These are phyloP conservation scores for Mimosa pudica DNA, from an alignment of 306 rosid genomes.

Conservation along the genomic window DNA sequence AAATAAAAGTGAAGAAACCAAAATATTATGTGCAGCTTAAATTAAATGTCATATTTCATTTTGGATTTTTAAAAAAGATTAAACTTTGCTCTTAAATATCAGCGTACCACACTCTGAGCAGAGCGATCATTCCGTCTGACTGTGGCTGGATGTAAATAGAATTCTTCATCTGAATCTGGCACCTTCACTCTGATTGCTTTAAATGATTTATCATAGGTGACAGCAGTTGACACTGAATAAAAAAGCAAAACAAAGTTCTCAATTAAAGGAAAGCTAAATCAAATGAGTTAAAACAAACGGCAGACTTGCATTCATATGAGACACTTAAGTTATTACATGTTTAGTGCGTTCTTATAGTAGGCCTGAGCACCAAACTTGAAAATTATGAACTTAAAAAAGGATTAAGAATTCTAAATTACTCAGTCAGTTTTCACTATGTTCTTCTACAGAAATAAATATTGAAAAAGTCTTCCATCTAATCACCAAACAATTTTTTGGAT, in stretches of 20 bases:
- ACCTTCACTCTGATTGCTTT: slow-evolving; percentile 92
- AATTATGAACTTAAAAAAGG: background rate
- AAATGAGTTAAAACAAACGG: slow-evolving; percentile 21
- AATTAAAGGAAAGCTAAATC: slow-evolving; percentile 27
- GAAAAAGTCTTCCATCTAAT: slow-evolving; percentile 4
- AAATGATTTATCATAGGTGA: slow-evolving; percentile 80
- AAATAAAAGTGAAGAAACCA: slow-evolving; percentile 13
- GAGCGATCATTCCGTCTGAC: slow-evolving; percentile 97
- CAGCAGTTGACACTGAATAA: slow-evolving; percentile 85
- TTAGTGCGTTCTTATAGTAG: slow-evolving; percentile 4
- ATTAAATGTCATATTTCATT: slow-evolving; percentile 8
- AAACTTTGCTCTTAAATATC: slow-evolving; percentile 22
- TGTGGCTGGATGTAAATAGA: slow-evolving; percentile 94
- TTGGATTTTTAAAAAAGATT: background rate
- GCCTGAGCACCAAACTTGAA: background rate
- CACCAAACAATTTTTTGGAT: background rate
- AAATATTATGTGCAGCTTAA: background rate
- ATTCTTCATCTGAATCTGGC: slow-evolving; percentile 88
- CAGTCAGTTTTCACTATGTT: background rate
- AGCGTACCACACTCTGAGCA: slow-evolving; percentile 95
- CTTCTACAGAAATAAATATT: background rate
- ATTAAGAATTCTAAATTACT: background rate
- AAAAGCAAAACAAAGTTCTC: slow-evolving; percentile 16
- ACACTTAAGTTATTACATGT: background rate
- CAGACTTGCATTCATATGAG: background rate